These are phyloP conservation scores for Bipolaris bicolor DNA, from an alignment of 2,329 filamentous ascomycete genomes.

Conservation along the genomic window DNA sequence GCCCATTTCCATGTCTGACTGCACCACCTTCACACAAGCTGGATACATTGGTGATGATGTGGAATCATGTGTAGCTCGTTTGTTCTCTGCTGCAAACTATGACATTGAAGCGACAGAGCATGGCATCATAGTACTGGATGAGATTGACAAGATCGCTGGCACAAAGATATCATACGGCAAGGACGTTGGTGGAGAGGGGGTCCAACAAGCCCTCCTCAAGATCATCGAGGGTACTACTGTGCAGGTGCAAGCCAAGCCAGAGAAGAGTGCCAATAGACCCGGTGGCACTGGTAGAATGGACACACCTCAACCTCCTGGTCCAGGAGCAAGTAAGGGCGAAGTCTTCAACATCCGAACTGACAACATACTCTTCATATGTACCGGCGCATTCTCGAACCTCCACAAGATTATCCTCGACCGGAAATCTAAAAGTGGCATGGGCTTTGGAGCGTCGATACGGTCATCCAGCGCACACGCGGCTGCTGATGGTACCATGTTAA, in stretches of 20 bases:
- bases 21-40: conserved; percentile 93
- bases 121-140: conserved; percentile 93
- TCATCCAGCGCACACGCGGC: conserved; percentile 57
- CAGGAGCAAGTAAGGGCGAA: conserved; percentile 58
- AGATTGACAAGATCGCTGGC: conserved; percentile 96
- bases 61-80: conserved; percentile 90
- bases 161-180: conserved; percentile 86
- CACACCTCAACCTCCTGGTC: conserved; percentile 24
- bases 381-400: conserved; percentile 90
- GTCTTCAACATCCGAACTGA: conserved; percentile 82
- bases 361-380: conserved; percentile 97
- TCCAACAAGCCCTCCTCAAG: conserved; percentile 93
- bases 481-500: conserved; percentile 64
- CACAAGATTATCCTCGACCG: conserved; percentile 86
- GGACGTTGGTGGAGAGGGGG: conserved; percentile 94
- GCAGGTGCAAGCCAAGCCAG: conserved; percentile 86
- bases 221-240: conserved; percentile 95
- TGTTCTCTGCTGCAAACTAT: conserved; percentile 89
- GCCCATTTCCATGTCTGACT: conserved; percentile 94
- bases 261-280: conserved; percentile 57
- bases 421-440: conserved; percentile 85
- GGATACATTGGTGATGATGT: conserved; percentile 98
- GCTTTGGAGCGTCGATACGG: conserved; percentile 85
- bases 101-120: conserved; percentile 83
- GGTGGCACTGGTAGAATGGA: conserved; percentile 33